A percentile compares a stretch with the other conserved stretches of the same genome.
Conservation (phyloP, 2,329 filamentous ascomycete genomes). For the Xylariaceae sp. region DNA sequence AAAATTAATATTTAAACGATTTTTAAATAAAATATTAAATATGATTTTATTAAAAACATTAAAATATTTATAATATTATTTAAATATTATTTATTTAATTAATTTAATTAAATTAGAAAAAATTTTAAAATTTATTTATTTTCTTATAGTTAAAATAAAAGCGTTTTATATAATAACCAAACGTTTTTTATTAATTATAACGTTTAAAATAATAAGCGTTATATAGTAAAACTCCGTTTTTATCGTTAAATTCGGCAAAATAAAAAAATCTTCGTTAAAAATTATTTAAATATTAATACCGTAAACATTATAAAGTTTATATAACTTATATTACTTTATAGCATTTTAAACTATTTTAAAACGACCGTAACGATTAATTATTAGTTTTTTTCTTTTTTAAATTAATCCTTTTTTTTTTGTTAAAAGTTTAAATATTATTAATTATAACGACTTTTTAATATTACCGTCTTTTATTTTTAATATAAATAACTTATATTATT, state of each 20-base stretch:
- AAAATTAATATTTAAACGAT: no score
- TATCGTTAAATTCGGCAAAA: neutral
- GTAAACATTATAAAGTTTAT: no score
- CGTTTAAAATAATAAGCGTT: no score
- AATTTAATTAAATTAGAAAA: neutral
- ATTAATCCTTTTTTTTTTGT: neutral
- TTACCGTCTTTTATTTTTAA: neutral
- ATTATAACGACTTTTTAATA: neutral
- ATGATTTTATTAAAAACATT: neutral
- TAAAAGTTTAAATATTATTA: neutral
- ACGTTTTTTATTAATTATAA: no score
- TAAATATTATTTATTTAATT: neutral
- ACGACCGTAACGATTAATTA: neutral
- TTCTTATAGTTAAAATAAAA: no score
- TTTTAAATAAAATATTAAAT: neutral
- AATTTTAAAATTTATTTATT: neutral
- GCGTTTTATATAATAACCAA: no score
- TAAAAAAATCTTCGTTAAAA: no score
- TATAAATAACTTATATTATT: neutral
- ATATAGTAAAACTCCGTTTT: neutral
- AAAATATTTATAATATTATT: neutral
- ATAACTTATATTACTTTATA: no score
- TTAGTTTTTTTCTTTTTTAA: neutral
- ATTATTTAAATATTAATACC: no score
- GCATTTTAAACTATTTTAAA: no score